phyloP scores from a whole-genome alignment of 345 rosid species.

The Camelina neglecta region DNA sequence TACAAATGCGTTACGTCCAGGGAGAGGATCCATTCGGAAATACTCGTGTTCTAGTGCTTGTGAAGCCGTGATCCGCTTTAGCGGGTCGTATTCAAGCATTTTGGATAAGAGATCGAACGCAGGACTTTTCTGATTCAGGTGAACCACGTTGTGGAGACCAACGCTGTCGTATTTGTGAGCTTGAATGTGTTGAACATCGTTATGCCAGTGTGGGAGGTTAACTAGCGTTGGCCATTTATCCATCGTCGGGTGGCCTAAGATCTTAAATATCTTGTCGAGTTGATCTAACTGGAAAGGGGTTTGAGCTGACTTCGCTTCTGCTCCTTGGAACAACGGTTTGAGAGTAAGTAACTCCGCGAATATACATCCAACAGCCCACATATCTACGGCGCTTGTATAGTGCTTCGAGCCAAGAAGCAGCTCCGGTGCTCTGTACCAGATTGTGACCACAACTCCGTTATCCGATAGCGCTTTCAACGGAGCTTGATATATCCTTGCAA shows the following conservation, averaged over 20 bases:
- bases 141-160: conserved; percentile 74
- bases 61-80: conserved; percentile 91
- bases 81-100: conserved; percentile 97
- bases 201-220: conserved; percentile 89
- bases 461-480: conserved; percentile 83
- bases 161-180: conserved; percentile 73
- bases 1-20: conserved; percentile 90
- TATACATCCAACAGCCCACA: conserved; percentile 99
- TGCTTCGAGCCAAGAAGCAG: conserved; percentile 98
- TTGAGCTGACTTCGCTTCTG: conserved; percentile 81
- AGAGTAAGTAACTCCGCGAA: conserved; percentile 95
- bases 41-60: conserved; percentile 96
- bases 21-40: conserved; percentile 78
- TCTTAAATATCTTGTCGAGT: conserved; percentile 98
- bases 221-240: conserved; percentile 95
- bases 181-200: conserved; percentile 80
- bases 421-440: conserved; percentile 99
- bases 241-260: conserved; percentile 89
- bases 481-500: conserved; percentile 94
- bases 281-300: conserved; percentile 97
- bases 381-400: conserved; percentile 94
- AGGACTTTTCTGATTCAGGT: conserved; percentile 62
- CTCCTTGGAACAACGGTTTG: conserved; percentile 97
- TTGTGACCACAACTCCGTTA: conserved; percentile 98
- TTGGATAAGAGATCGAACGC: conserved; percentile 86